Evolutionary conservation across 2,329 filamentous ascomycete genomes (phyloP), one percentile per base, ranked within the genome.

Genomic region (Westerdykella sp.): DNA sequence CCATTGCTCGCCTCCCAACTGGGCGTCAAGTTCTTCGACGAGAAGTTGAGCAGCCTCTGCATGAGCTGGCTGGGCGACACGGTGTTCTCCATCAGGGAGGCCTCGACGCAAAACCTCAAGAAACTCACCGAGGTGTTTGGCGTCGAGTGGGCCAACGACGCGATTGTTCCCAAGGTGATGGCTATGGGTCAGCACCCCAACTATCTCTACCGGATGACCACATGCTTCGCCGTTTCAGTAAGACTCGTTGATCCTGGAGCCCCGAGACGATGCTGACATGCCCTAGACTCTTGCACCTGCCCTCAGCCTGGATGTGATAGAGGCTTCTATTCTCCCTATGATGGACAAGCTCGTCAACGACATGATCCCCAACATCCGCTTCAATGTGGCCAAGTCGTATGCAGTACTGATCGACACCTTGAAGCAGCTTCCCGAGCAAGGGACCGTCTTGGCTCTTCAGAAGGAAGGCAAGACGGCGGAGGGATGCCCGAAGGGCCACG

Each of bases 201-300:
- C 74, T 98, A 98, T 68, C 84, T 98, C 41, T 98, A 98, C 78
- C 81, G 93, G 67, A 98, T 98, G 93, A 98, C 93, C 9, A 98
- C 93, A n/a, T 97, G 91, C 73, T 98, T 98, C 68, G 93, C 93
- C 49, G 94, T 98, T 55, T 91, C 89, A 58, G 93, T 98, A 78
- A 76, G 87, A 79, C 25, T 3, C 14, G 3, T 11, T 12, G 7
- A 18, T 9, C 16, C 15, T 15, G 6, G 7, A 21, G 7, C 1
- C 22, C 56, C 45, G 59, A 18, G 2, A 18, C 44, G 40, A 53
- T 37, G 37, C 50, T 56, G 35, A 56, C 31, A 40, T 25, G n/a
- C 37, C 42, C 41, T 55, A 98, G 93, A 98, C 91, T 18, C 82
- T 98, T 50, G 86, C 93, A 23, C 86, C 86, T 25, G 94, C 95